Percentiles rank a stretch among this genome's conserved stretches.
Conservation (phyloP, 768 basidiomycete species). For the Russula brevipes region DNA sequence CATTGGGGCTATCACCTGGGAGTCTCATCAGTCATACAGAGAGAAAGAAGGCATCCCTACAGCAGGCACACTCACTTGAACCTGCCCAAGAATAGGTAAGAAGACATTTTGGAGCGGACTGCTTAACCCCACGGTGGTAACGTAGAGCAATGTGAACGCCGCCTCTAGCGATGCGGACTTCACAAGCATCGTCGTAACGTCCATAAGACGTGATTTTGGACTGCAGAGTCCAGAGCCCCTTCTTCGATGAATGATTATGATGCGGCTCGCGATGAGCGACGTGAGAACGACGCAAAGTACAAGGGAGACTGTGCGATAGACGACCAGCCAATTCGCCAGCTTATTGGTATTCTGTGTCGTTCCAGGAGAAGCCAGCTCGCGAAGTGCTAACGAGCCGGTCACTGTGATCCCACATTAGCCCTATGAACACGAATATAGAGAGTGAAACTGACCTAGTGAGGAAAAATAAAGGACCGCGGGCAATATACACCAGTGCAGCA, state of each 20-base stretch:
- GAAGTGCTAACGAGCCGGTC: conserved; percentile 25
- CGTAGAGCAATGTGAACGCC: conserved; percentile 16
- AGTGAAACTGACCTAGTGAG: conserved; percentile 6
- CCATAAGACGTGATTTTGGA: conserved; percentile 7
- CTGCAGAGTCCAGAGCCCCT: neutral
- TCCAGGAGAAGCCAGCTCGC: conserved; percentile 19
- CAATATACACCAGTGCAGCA: neutral
- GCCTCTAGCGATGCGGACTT: conserved; percentile 24
- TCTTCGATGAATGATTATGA: neutral
- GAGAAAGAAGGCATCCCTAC: neutral
- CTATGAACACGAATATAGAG: neutral
- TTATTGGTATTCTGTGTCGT: neutral
- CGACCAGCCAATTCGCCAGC: conserved; percentile 21
- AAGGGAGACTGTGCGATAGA: conserved; percentile 26
- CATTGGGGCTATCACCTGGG: conserved; percentile 22
- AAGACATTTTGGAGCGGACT: conserved; percentile 22
- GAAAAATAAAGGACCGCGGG: conserved; percentile 9
- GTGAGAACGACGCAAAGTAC: conserved; percentile 20
- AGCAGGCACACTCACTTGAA: conserved; percentile 13
- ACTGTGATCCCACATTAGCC: conserved; percentile 6
- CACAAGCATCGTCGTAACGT: conserved; percentile 8
- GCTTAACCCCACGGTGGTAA: conserved; percentile 20
- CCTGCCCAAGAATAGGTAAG: conserved; percentile 23
- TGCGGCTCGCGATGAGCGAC: conserved; percentile 17
- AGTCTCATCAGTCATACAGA: too few relatives aligned